Base-by-base conservation (phyloP, 2,329 filamentous ascomycete genomes). In the Corynespora cassiicola region DNA sequence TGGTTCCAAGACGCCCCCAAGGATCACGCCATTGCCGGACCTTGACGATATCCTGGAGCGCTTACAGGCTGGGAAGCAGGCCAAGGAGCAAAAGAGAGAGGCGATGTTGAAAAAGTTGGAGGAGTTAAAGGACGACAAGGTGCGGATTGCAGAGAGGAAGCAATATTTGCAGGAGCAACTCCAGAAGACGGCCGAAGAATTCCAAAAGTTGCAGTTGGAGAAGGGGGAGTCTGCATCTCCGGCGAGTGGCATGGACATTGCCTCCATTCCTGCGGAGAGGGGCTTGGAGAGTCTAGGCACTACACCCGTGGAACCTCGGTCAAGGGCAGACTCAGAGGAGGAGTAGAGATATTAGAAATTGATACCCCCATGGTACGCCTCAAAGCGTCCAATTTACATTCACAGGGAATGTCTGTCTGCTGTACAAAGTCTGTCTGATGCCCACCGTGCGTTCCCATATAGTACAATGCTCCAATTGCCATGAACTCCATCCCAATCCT, bases 121-220 rank as follows among this genome's bases (percentile, higher is more conserved):
- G 52, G 82, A 81, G 30, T 70, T 91, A 31, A 78, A 82, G 51
- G 75, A 75, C 42, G 88, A 95, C 62, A 88, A 85, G 58, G 72
- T 75, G 3, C 80, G 87, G 19, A 81, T 96, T 26, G 69, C 79
- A 4, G 75, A 78, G 46, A 77, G 90, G 41, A 88, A 96, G 68
- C 78, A 75, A 5, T 88, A 94, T 65, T 86, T 96, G 0, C 91
- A 96, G 68, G 77, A 79, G 14, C 72, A 95, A 37, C 72, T 97
- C 35, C 86, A 90, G 61, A 86, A 94, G 63, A 88, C 90, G 0
- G 90, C 88, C 0, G 83, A 88, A 44, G 78, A 81, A 47, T 89
- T 86, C 61, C 78, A 85, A 54, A 76, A 74, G 36, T 58, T 86
- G 40, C 77, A 78, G 38, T 69, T 61, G 23, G 75, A 78, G 45